These are phyloP conservation scores for Rhytidiadelphus loreus DNA, from an alignment of 225 moss, liverwort and hornwort species.

Conservation along the genomic window DNA sequence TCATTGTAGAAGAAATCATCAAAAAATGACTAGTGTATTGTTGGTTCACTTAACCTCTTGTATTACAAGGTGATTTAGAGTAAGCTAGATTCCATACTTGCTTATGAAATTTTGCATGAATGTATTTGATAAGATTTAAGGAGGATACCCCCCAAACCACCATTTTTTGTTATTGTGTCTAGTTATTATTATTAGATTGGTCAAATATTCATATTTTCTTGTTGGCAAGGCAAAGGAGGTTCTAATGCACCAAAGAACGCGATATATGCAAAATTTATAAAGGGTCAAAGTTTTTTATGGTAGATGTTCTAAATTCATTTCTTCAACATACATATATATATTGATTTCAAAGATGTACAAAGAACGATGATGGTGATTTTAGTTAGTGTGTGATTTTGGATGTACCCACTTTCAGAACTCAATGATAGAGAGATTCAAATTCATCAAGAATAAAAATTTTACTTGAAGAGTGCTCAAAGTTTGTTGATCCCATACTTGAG, in stretches of 20 bases:
- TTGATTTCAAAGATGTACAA: too few species aligned
- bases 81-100: background rate
- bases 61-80: background rate
- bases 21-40: background rate
- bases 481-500: accelerated
- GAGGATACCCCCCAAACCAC: accelerated
- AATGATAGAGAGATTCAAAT: background rate
- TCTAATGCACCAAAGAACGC: too few species aligned
- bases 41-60: background rate
- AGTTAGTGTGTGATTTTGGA: too few species aligned
- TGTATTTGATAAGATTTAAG: background rate
- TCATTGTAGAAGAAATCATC: background rate
- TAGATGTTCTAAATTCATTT: too few species aligned
- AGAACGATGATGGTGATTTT: too few species aligned
- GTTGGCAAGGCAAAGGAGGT: too few species aligned
- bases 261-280: too few species aligned
- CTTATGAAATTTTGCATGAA: background rate
- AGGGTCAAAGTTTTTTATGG: too few species aligned
- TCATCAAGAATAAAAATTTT: background rate
- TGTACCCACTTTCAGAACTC: background rate
- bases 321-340: too few species aligned
- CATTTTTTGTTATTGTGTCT: too few species aligned
- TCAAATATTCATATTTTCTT: too few species aligned
- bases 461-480: background rate
- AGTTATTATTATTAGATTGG: too few species aligned